Percentiles rank a stretch among this genome's conserved stretches.
These are phyloP conservation scores for Cytospora leucostoma DNA, from an alignment of 2,329 filamentous ascomycete genomes.

Conservation along the genomic window DNA sequence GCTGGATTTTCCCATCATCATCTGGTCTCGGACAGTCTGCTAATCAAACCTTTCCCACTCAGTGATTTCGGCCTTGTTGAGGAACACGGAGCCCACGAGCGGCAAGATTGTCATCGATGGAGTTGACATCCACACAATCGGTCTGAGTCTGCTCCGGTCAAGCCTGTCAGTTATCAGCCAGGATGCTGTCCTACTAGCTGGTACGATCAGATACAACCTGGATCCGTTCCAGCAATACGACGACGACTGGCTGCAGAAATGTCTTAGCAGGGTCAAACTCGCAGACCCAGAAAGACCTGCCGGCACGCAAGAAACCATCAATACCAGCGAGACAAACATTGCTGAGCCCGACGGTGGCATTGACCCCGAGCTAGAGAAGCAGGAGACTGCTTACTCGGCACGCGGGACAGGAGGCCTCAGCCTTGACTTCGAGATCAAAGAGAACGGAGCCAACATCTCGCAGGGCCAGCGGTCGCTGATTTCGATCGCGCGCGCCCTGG, in stretches of 20 bases:
- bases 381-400: constrained; percentile 1
- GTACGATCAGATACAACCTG: constrained; percentile 53
- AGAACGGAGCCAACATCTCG: constrained; percentile 72
- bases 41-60: not conserved
- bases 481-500: constrained; percentile 69
- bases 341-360: not conserved
- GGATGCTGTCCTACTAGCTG: constrained; percentile 56
- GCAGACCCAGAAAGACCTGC: not conserved
- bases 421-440: constrained; percentile 49
- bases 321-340: not conserved
- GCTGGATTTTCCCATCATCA: not conserved
- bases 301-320: not conserved
- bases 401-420: constrained; percentile 2
- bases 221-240: constrained; percentile 47
- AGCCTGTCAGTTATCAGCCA: constrained; percentile 57
- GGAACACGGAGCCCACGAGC: constrained; percentile 14
- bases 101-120: constrained; percentile 62
- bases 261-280: constrained; percentile 20
- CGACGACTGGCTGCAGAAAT: constrained; percentile 23
- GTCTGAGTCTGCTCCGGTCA: constrained; percentile 51
- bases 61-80: constrained; percentile 19
- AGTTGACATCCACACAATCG: constrained; percentile 53
- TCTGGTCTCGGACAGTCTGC: not conserved
- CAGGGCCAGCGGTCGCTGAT: constrained; percentile 72
- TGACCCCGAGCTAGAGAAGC: constrained; percentile 8